Evolutionary conservation across 2,329 filamentous ascomycete genomes (phyloP), one percentile per base, ranked within the genome.

Genomic region (Ophiognomonia clavigignenti-juglandacearum): DNA sequence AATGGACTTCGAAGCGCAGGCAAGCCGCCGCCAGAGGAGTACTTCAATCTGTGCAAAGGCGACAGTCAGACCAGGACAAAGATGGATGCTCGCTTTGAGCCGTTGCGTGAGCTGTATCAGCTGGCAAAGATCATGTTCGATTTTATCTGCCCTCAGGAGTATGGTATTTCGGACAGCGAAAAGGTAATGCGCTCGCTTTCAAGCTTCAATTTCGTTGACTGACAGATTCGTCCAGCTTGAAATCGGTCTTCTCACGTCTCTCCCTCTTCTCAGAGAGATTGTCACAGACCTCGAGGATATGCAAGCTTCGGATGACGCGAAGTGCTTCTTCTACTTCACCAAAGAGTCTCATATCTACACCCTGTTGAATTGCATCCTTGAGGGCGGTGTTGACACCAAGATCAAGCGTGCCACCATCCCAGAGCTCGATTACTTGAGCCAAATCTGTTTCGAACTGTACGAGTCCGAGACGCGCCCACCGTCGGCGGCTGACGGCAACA

Each of bases 281-380:
- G 93, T 98, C 6, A 86, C 91, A 61, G 92, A 98, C 59, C 77
- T 98, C 2, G 95, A 98, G 69, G 91, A 97, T 67, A 89, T 97
- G 66, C 93, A 98, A 67, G 92, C 93, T 4, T 95, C 88, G 0
- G 85, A 92, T 44, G 88, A 95, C 56, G 90, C 91, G 37, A 96
- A 96, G 63, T 92, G 86, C 2, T 97, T 97, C 73, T 88, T 97
- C 68, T 98, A 98, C 71, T 98, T 98, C 67, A 98, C 93, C 54
- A 98, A 98, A 67, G 93, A 98, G 68, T 96, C 89, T 1, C 93
- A 98, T 64, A 96, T 98, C 54, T 98, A 98, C 70, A 98, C 93
- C 5, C 78, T 98, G 5, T 80, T 98, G 49, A 98, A 98, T 66
- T 97, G 92, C 64, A 97, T 98, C 57, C 79, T 98, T 22, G 93